phyloP scores from a whole-genome alignment of 2,329 filamentous ascomycete genomes.

The Bipolaris zeicola region DNA sequence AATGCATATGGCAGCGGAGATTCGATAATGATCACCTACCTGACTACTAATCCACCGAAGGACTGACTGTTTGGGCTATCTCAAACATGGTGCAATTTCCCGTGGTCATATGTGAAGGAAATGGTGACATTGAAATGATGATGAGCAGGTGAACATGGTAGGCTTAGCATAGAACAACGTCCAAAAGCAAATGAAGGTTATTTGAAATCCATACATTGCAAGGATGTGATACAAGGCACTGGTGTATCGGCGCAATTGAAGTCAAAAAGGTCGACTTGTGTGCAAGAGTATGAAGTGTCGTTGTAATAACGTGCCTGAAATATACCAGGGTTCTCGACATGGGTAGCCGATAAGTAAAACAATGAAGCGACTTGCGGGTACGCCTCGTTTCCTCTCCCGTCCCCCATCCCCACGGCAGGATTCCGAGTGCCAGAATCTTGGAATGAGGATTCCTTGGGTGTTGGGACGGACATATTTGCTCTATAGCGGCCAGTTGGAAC shows the following conservation, averaged over 20 bases:
- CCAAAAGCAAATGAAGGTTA: no score
- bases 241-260: background rate
- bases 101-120: constrained; percentile 12
- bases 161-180: background rate
- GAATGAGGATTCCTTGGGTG: constrained; percentile 2
- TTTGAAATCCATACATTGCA: background rate
- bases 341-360: constrained; percentile 16
- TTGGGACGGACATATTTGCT: background rate
- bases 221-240: background rate
- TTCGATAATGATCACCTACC: constrained; percentile 15
- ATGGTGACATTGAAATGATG: background rate
- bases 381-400: constrained; percentile 8
- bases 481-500: background rate
- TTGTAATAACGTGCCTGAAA: constrained; percentile 13
- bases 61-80: background rate
- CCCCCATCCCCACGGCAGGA: constrained; percentile 12
- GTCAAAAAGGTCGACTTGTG: background rate
- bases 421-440: constrained; percentile 13
- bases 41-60: constrained; percentile 12
- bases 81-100: background rate
- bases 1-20: constrained; percentile 19
- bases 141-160: background rate
- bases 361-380: constrained; percentile 9
- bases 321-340: constrained; percentile 18
- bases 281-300: background rate